Conservation (phyloP, 2,329 filamentous ascomycete species). For the Simplicillium sp. region DNA sequence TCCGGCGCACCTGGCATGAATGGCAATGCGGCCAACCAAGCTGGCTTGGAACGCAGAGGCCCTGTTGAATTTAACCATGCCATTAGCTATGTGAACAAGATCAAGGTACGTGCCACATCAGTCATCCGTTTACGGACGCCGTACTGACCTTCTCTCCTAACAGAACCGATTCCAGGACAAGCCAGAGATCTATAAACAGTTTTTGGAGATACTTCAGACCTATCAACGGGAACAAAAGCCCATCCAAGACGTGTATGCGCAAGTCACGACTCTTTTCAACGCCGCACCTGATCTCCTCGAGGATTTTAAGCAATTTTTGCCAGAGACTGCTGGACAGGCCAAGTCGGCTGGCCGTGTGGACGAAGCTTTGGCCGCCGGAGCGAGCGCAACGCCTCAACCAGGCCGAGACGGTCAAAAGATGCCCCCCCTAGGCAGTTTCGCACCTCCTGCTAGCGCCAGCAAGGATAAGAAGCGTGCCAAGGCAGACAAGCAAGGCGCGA, state of each 20-base stretch:
- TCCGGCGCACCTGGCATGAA: constrained; percentile 50
- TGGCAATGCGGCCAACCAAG: constrained; percentile 47
- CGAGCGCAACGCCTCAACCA: constrained; percentile 32
- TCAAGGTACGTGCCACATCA: constrained; percentile 60
- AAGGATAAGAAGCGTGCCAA: constrained; percentile 89
- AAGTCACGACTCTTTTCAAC: constrained; percentile 90
- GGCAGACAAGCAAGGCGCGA: constrained; percentile 42
- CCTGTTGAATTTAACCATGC: constrained; percentile 99
- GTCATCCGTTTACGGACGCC: constrained; percentile 3
- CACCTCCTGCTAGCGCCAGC: constrained; percentile 66
- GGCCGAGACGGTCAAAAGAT: constrained; percentile 62
- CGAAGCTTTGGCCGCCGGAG: constrained; percentile 34
- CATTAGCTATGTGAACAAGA: constrained; percentile 99
- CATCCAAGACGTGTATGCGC: constrained; percentile 95
- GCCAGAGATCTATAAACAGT: constrained; percentile 98
- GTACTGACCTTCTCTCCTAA: constrained; percentile 8
- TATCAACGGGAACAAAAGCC: constrained; percentile 97
- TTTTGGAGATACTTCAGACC: constrained; percentile 93
- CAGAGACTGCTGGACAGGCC: constrained; percentile 61
- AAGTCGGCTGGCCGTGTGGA: constrained; percentile 51
- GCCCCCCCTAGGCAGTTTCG: constrained; percentile 92
- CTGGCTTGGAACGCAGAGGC: constrained; percentile 71
- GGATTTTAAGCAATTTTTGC: constrained; percentile 97
- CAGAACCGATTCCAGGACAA: constrained; percentile 95
- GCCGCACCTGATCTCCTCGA: constrained; percentile 89